Base-by-base conservation (phyloP, 768 basidiomycete species). In the Serendipita sp. region DNA sequence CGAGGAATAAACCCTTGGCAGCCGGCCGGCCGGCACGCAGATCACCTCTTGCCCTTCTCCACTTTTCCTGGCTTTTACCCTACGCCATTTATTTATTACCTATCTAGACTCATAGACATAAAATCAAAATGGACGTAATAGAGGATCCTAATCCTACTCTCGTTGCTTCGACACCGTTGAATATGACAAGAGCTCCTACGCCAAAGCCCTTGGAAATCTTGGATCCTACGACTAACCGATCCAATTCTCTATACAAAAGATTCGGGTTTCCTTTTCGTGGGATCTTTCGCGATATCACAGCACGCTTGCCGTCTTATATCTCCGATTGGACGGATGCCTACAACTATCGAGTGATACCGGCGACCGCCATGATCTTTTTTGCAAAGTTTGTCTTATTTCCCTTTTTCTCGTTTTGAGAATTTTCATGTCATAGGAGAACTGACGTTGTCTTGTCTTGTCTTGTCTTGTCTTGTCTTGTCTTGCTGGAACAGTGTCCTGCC, bases 301-400 rank as follows among this genome's bases (percentile, higher is more conserved):
- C 86, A 1, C 80, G 93, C 46, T 75, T 78, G 1, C 91, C 92
- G 0, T 93, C 83, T 78, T 97, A 95, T 72, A 65, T 78, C 38
- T 86, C 83, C 64, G 92, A 96, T 75, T 97, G 93, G 93, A 83
- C 77, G 8, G 90, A 94, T 72, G 92, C 88, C 3, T 92, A 87
- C 84, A 90, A 90, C 71, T 95, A 95, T 73, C 79, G 94, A 60
- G 90, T 95, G 4, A 70, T 94, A 3, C 92, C 92, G 3, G 86
- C 92, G 0, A 90, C 90, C 3, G 83, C 86, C 37, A 78, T 93
- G 35, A 89, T 92, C 67, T 89, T 89, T 73, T 91, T 90, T 70
- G 83, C 89, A 66, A 91, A 90, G 86, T 89, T 71, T 5, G 38
- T 5, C 7, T 5, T 41, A 24, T 64, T 83, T 74, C 28, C 13